phyloP scores from a whole-genome alignment of 148 eudicot species.

The Vaccinium macrocarpon region DNA sequence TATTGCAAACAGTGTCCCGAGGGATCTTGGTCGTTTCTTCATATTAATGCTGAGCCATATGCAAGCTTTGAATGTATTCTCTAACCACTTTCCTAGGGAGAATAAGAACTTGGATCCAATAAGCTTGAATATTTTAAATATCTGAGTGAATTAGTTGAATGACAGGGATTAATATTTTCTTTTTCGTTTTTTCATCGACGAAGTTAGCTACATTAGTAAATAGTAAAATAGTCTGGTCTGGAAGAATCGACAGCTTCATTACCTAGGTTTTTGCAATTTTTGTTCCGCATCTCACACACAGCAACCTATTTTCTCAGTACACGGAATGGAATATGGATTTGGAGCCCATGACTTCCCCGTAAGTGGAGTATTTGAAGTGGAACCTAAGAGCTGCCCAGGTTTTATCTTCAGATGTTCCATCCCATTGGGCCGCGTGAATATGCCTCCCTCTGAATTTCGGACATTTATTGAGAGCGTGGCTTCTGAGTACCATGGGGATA shows the following conservation, averaged over 20 bases:
- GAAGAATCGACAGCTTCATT: neutral
- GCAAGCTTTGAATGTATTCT: neutral
- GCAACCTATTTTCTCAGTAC: conserved; percentile 41
- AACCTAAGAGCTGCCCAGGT: conserved; percentile 81
- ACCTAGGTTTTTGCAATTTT: neutral
- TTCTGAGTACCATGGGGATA: conserved; percentile 83
- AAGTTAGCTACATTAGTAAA: neutral
- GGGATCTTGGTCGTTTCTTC: neutral
- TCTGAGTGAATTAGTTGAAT: neutral
- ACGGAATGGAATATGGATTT: conserved; percentile 88
- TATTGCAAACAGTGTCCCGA: neutral
- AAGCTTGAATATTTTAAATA: neutral
- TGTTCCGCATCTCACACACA: conserved; percentile 7
- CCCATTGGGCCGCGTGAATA: conserved; percentile 48
- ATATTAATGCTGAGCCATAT: neutral
- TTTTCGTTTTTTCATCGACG: neutral
- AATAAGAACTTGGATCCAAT: neutral
- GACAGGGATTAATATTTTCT: neutral
- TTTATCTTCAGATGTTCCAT: conserved; percentile 69
- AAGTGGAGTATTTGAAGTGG: conserved; percentile 89
- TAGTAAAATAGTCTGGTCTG: neutral
- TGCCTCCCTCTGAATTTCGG: conserved; percentile 66
- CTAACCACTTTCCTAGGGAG: neutral
- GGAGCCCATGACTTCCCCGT: conserved; percentile 81
- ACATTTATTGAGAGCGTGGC: conserved; percentile 59